Percentiles rank a stretch among this genome's conserved stretches.
phyloP scores from a whole-genome alignment of 495 filamentous ascomycete genomes.

The Lasiosphaeris hirsuta region DNA sequence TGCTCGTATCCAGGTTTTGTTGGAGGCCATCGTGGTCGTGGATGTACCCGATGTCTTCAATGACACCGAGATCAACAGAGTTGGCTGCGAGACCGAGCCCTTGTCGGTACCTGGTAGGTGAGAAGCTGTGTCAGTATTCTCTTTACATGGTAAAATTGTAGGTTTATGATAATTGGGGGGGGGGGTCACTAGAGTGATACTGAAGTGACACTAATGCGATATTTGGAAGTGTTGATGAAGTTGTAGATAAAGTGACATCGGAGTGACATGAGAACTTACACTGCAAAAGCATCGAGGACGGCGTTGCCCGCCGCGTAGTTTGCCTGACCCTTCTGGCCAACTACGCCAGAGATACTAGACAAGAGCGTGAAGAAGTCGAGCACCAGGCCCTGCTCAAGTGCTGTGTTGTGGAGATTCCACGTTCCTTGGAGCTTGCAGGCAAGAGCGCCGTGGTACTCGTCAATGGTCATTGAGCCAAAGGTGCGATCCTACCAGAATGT shows the following conservation, averaged over 20 bases:
- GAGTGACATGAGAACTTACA: no score
- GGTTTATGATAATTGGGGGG: no score
- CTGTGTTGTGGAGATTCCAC: slow-evolving; percentile 34
- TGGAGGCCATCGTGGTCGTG: slow-evolving; percentile 13
- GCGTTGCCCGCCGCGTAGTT: slow-evolving; percentile 58
- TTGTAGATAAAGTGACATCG: no score
- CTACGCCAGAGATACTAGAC: slow-evolving; percentile 32
- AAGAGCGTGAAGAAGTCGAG: slow-evolving; percentile 60
- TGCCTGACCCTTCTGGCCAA: slow-evolving; percentile 54
- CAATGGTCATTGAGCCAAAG: slow-evolving; percentile 31
- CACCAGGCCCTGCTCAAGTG: slow-evolving; percentile 22
- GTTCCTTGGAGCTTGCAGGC: slow-evolving; percentile 43
- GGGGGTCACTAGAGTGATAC: no score
- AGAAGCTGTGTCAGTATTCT: no score
- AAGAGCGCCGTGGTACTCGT: slow-evolving; percentile 30
- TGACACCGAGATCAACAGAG: slow-evolving; percentile 24
- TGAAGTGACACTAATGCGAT: no score
- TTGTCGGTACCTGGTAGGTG: slow-evolving; percentile 12
- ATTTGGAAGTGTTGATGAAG: no score
- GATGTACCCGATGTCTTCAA: slow-evolving; percentile 25
- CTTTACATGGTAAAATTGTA: no score
- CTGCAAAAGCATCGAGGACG: slow-evolving; percentile 49
- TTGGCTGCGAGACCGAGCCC: slow-evolving; percentile 16
- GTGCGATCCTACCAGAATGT: slow-evolving; percentile 27
- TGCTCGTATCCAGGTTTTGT: slow-evolving; percentile 10